Evolutionary conservation across 2,329 filamentous ascomycete species (phyloP).

Genomic region (Pseudopyrenochaeta lycopersici): DNA sequence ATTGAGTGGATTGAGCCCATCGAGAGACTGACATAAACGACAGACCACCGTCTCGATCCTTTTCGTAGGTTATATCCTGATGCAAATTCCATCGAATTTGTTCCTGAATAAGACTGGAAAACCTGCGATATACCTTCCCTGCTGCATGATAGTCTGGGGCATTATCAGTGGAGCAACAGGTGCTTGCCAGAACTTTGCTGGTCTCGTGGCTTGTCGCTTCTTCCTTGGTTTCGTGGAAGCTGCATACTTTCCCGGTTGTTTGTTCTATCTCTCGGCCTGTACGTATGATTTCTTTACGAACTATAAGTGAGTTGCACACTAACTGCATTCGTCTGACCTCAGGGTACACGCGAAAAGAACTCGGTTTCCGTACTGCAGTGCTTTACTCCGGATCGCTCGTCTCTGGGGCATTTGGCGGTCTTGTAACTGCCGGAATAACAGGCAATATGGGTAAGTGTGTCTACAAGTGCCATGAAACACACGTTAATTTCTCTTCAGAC

Average conservation of each 20-base stretch:
- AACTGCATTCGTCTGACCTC: background rate
- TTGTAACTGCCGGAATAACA: conserved; percentile 69
- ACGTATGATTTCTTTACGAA: background rate
- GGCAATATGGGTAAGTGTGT: conserved; percentile 59
- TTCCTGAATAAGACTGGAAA: conserved; percentile 53
- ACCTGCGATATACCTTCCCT: conserved; percentile 52
- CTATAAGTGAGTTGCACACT: background rate
- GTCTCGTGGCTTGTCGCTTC: conserved; percentile 60
- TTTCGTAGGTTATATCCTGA: conserved; percentile 65
- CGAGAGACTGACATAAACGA: background rate
- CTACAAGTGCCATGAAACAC: too few relatives aligned
- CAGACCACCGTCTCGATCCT: conserved; percentile 60
- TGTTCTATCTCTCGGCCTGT: conserved; percentile 71
- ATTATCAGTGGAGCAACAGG: conserved; percentile 51
- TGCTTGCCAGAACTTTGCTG: conserved; percentile 55
- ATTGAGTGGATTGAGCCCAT: background rate
- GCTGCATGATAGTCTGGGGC: conserved; percentile 54
- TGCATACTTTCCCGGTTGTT: conserved; percentile 64
- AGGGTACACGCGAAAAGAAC: conserved; percentile 73
- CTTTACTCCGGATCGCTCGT: conserved; percentile 75
- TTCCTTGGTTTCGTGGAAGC: conserved; percentile 64
- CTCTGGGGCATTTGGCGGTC: conserved; percentile 75
- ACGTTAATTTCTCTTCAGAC: conserved; percentile 41
- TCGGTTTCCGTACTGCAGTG: conserved; percentile 71
- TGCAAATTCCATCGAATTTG: conserved; percentile 57